Conservation (phyloP, 2,329 filamentous ascomycete genomes). For the Westerdykella aurantiaca region DNA sequence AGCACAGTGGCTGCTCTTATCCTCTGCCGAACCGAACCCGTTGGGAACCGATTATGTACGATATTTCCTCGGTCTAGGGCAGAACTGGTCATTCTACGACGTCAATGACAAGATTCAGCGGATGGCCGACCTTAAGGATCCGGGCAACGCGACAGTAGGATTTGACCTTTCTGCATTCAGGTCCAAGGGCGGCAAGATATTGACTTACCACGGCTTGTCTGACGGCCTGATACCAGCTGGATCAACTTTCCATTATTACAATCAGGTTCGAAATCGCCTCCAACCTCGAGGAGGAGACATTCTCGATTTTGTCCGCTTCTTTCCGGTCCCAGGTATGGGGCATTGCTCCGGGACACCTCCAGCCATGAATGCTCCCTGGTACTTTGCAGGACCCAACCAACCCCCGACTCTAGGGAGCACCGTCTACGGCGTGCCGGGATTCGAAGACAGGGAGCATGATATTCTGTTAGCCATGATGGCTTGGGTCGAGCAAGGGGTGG, state of each 20-base stretch:
- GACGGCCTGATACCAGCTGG: slow-evolving; percentile 43
- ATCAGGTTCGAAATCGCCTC: slow-evolving; percentile 28
- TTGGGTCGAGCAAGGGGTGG: slow-evolving; percentile 39
- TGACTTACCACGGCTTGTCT: slow-evolving; percentile 42
- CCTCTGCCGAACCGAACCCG: slow-evolving; percentile 15
- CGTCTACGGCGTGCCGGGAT: background rate
- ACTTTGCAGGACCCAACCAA: slow-evolving; percentile 17
- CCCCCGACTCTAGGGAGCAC: background rate
- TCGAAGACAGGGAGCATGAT: slow-evolving; percentile 31
- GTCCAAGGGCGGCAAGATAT: slow-evolving; percentile 39
- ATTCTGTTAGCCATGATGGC: slow-evolving; percentile 41
- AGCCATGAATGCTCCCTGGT: slow-evolving; percentile 42
- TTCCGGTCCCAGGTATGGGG: slow-evolving; percentile 48
- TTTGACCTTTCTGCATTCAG: slow-evolving; percentile 29
- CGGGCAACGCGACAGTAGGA: slow-evolving; percentile 32
- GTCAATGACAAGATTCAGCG: slow-evolving; percentile 31
- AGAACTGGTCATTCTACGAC: slow-evolving; percentile 43
- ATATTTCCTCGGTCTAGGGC: slow-evolving; percentile 33
- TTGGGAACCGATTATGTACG: slow-evolving; percentile 35
- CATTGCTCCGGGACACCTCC: slow-evolving; percentile 38
- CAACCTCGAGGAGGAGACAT: slow-evolving; percentile 7
- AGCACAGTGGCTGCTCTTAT: slow-evolving; percentile 6
- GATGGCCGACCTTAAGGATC: slow-evolving; percentile 33
- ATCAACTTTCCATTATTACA: slow-evolving; percentile 43
- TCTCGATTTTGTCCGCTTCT: slow-evolving; percentile 43